Conservation (phyloP, 208 protist genomes). For the Leishmania martiniquensis region DNA sequence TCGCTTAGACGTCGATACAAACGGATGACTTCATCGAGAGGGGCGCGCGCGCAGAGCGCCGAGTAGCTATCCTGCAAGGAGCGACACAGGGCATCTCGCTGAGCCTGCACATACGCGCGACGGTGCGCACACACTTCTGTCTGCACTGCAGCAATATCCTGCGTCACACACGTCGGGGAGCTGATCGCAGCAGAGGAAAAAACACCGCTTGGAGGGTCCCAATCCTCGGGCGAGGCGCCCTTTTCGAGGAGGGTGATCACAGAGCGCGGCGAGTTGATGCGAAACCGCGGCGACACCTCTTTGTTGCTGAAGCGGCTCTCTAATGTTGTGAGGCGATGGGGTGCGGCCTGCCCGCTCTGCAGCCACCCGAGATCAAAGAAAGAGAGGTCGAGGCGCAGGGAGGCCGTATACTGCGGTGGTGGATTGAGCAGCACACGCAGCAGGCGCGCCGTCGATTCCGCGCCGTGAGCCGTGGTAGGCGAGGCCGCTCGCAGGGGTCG, state of each 20-base stretch:
- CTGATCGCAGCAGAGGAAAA: not conserved
- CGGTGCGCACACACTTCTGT: slow-evolving; percentile 50
- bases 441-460: slow-evolving; percentile 51
- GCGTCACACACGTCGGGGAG: not conserved
- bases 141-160: slow-evolving; percentile 8
- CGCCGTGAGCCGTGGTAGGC: not conserved
- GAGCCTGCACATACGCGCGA: slow-evolving; percentile 26
- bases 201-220: slow-evolving; percentile 14
- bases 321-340: slow-evolving; percentile 31
- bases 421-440: slow-evolving; percentile 71
- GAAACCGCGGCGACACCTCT: not conserved
- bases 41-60: slow-evolving; percentile 44
- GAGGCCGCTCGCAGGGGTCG: not conserved
- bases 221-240: slow-evolving; percentile 61
- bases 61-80: slow-evolving; percentile 57
- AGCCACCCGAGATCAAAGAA: slow-evolving; percentile 79
- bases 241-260: slow-evolving; percentile 73
- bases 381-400: slow-evolving; percentile 61
- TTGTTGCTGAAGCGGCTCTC: slow-evolving; percentile 12
- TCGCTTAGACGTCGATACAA: slow-evolving; percentile 25
- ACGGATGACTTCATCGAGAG: slow-evolving; percentile 50
- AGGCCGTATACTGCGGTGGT: slow-evolving; percentile 59
- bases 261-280: slow-evolving; percentile 85
- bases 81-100: slow-evolving; percentile 32
- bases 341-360: slow-evolving; percentile 32